A percentile compares a stretch with the other conserved stretches of the same genome.
Conservation (phyloP, 495 filamentous ascomycete genomes). For the Podospora appendiculata region DNA sequence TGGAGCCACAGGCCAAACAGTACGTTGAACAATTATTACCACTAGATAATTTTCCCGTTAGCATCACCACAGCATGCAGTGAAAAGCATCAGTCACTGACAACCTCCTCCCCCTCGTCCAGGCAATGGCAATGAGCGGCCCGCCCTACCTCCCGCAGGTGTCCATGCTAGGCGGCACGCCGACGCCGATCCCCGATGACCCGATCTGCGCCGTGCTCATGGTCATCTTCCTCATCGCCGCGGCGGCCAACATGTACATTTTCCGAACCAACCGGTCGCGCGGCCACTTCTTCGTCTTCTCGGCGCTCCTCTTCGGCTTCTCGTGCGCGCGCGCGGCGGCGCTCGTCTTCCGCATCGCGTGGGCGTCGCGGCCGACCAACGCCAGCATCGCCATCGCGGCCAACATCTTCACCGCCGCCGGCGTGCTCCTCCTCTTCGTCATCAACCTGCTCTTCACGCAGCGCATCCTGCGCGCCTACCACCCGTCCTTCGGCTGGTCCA, state of each 20-base stretch:
- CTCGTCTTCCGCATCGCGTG: constrained; percentile 57
- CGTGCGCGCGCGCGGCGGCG: constrained; percentile 58
- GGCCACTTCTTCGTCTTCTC: constrained; percentile 64
- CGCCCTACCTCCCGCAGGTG: constrained; percentile 21
- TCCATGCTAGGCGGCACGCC: constrained; percentile 56
- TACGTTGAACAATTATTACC: no score
- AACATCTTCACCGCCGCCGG: constrained; percentile 68
- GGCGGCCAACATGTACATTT: constrained; percentile 52
- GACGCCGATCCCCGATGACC: constrained; percentile 48
- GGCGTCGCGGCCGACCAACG: constrained; percentile 36
- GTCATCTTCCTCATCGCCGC: constrained; percentile 53
- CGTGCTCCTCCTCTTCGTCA: constrained; percentile 63
- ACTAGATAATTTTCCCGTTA: no score
- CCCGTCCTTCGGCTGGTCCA: constrained; percentile 59
- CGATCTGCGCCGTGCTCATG: constrained; percentile 58
- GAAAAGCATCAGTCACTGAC: no score
- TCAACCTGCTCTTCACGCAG: constrained; percentile 73
- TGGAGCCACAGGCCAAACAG: no score
- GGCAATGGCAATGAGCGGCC: constrained; percentile 44
- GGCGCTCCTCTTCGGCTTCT: constrained; percentile 66
- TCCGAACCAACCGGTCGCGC: constrained; percentile 45
- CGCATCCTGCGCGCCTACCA: constrained; percentile 65
- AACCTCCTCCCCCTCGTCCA: constrained; percentile 23
- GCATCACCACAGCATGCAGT: no score
- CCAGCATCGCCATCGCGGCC: constrained; percentile 59